phyloP scores from a whole-genome alignment of 352 stramenopile genomes.

The Phytophthora pini region DNA sequence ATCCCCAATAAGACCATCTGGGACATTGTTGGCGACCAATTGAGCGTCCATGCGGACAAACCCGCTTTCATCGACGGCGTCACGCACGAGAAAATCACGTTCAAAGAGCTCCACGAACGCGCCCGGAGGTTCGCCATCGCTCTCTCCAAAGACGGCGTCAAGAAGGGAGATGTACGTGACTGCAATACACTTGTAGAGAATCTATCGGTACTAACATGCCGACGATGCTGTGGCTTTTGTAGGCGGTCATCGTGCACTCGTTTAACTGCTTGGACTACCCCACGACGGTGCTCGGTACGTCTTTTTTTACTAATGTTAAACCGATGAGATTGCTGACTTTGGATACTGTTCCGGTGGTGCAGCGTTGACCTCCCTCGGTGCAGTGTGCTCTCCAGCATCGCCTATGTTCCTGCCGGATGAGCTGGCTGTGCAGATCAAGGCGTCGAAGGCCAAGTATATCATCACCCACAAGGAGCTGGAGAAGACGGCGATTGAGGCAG shows the following conservation, averaged over 20 bases:
- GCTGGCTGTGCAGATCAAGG: slow-evolving; percentile 51
- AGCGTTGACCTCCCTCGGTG: slow-evolving; percentile 59
- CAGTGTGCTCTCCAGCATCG: slow-evolving; percentile 63
- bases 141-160: slow-evolving; percentile 52
- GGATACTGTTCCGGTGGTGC: slow-evolving; percentile 4
- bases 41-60: slow-evolving; percentile 42
- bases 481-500: slow-evolving; percentile 54
- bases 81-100: slow-evolving; percentile 58
- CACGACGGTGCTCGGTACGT: slow-evolving; percentile 55
- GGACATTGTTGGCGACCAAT: slow-evolving; percentile 50
- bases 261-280: slow-evolving; percentile 81
- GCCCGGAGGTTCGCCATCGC: slow-evolving; percentile 49
- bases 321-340: slow-evolving; percentile 7
- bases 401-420: slow-evolving; percentile 62
- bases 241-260: slow-evolving; percentile 67
- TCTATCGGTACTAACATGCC: slow-evolving; percentile 1
- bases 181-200: background rate
- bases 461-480: slow-evolving; percentile 64
- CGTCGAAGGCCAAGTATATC: slow-evolving; percentile 57
- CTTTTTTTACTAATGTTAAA: slow-evolving; percentile 14
- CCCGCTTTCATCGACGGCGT: slow-evolving; percentile 64
- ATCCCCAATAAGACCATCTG: slow-evolving; percentile 63
- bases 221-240: slow-evolving; percentile 3
- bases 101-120: slow-evolving; percentile 46
- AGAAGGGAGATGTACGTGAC: slow-evolving; percentile 52